Conservation (phyloP, 768 basidiomycete species). For the Fomitopsis serialis region DNA sequence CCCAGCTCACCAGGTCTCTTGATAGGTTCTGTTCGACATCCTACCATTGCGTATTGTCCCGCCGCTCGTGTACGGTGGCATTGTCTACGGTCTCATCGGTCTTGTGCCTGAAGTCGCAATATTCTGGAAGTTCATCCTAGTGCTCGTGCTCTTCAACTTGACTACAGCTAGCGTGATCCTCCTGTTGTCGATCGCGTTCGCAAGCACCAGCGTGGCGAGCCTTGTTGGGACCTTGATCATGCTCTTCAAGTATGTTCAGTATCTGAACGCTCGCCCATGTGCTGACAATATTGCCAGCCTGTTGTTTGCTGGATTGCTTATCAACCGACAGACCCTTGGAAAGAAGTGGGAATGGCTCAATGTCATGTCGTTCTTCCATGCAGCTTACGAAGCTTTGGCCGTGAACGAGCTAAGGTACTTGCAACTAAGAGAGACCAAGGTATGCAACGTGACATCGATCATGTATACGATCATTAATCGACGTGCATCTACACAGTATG, state of each 20-base stretch:
- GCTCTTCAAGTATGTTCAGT: conserved; percentile 86
- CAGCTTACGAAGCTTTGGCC: conserved; percentile 94
- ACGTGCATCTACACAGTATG: conserved; percentile 56
- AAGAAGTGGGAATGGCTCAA: conserved; percentile 78
- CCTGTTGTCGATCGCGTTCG: conserved; percentile 84
- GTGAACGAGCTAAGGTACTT: conserved; percentile 96
- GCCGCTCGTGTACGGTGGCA: conserved; percentile 91
- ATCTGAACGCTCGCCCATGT: background rate
- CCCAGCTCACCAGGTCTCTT: too few species aligned
- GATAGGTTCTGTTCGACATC: conserved; percentile 90
- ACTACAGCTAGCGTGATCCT: conserved; percentile 92
- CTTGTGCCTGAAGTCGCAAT: conserved; percentile 84
- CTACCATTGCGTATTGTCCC: conserved; percentile 92
- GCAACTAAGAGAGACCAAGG: conserved; percentile 87
- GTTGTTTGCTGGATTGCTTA: conserved; percentile 90
- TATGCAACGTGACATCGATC: conserved; percentile 28
- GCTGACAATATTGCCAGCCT: conserved; percentile 44
- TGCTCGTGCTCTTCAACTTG: conserved; percentile 93
- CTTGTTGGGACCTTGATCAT: conserved; percentile 93
- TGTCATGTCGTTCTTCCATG: conserved; percentile 96
- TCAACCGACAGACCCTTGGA: conserved; percentile 86
- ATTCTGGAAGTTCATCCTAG: conserved; percentile 99
- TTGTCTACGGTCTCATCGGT: conserved; percentile 92
- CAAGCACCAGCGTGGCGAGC: conserved; percentile 84
- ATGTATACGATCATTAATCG: background rate